Evolutionary conservation across 371 early-diverging fungal species (phyloP).

Genomic region (Mucor piriformis): DNA sequence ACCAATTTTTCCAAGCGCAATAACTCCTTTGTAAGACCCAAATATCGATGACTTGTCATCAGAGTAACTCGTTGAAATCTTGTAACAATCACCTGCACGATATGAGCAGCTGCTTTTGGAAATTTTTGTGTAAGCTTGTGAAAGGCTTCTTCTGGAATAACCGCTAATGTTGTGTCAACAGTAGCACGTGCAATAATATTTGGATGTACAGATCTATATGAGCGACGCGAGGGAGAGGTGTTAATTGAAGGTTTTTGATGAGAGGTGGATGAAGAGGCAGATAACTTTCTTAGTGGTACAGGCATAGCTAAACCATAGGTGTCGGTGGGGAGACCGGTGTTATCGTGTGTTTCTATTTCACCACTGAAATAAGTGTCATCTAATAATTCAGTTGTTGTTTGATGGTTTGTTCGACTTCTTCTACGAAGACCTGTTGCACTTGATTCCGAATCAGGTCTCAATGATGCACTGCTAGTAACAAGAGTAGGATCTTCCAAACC

Average conservation of each 20-base stretch:
- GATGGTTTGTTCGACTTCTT: conserved; percentile 10
- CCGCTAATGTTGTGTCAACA: conserved; percentile 88
- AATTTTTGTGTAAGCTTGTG: conserved; percentile 85
- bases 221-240: conserved; percentile 1
- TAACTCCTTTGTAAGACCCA: conserved; percentile 89
- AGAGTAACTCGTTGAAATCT: conserved; percentile 95
- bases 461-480: neutral
- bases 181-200: conserved; percentile 86
- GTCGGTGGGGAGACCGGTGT: neutral
- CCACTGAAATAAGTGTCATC: conserved; percentile 7
- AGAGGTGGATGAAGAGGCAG: neutral
- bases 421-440: conserved; percentile 1
- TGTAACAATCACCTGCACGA: conserved; percentile 94
- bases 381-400: neutral
- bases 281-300: conserved; percentile 12
- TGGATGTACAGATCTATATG: conserved; percentile 59
- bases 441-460: conserved; percentile 13
- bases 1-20: conserved; percentile 79
- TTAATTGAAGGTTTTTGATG: conserved; percentile 1
- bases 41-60: conserved; percentile 87
- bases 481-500: conserved; percentile 29
- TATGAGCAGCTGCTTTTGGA: conserved; percentile 93
- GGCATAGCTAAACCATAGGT: conserved; percentile 10
- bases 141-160: conserved; percentile 95
- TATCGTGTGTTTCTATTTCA: conserved; percentile 8